Evolutionary conservation across 495 filamentous ascomycete genomes (phyloP).

Genomic region (Glarea lozoyensis): DNA sequence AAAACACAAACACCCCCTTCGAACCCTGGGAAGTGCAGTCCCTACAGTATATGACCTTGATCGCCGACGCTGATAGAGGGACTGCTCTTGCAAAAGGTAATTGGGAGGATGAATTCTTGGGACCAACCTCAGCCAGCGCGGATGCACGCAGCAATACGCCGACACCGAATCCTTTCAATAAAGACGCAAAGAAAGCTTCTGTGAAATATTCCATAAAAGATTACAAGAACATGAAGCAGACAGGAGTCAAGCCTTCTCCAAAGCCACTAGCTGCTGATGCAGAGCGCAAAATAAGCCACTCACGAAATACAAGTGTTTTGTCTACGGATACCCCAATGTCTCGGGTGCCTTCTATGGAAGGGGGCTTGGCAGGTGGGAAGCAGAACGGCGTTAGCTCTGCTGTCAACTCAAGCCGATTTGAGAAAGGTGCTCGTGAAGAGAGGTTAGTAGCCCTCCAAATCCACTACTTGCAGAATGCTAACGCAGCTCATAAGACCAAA

Average conservation of each 20-base stretch:
- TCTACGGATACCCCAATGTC: constrained; percentile 12
- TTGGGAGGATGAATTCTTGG: constrained; percentile 20
- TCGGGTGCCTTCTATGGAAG: constrained; percentile 16
- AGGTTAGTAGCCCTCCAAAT: constrained; percentile 4
- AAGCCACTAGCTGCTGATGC: constrained; percentile 7
- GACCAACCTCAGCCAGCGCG: constrained; percentile 2
- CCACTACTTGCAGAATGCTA: background rate
- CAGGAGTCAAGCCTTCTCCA: constrained; percentile 16
- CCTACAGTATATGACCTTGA: constrained; percentile 23
- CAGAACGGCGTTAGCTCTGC: constrained; percentile 4
- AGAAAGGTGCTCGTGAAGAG: constrained; percentile 10
- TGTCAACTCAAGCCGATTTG: background rate
- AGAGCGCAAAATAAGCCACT: constrained; percentile 9
- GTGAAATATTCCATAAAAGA: constrained; percentile 19
- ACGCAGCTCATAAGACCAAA: constrained; percentile 3
- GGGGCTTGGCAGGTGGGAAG: background rate
- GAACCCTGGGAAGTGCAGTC: constrained; percentile 15
- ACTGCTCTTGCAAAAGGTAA: constrained; percentile 10
- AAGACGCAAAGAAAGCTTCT: constrained; percentile 13
- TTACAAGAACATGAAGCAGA: constrained; percentile 19
- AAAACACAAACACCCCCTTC: constrained; percentile 16
- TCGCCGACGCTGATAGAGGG: constrained; percentile 14
- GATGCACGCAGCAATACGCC: constrained; percentile 16
- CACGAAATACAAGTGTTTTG: constrained; percentile 15
- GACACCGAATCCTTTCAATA: constrained; percentile 15